Evolutionary conservation across 306 rosid species (phyloP), one percentile per base, ranked within the genome.

Genomic region (Dryas alaskensis): DNA sequence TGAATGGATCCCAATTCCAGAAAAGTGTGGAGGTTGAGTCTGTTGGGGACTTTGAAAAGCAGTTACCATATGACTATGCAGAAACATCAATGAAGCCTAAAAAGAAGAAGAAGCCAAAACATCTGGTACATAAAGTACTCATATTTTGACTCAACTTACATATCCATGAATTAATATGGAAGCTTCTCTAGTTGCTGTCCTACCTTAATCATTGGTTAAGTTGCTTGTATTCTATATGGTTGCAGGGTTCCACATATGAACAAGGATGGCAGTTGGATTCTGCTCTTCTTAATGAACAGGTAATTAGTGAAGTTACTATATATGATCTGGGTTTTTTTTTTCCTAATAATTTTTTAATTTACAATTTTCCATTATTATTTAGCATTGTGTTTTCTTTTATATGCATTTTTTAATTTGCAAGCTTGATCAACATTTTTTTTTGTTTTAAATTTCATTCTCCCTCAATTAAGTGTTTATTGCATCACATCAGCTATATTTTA

Each of bases 11-110:
- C 8, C 99, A 83, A 75, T 84, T 88, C 76, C 99, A 88, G 81
- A 95, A 80, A 81, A 89, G 93, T 82, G 60, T 92, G 87, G 98
- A 95, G 80, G 98, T 92, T 77, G 99, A 95, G 76, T 95, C 99
- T 27, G 85, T 46, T 80, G 92, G 96, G 70, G 91, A 89, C 65
- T 92, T 88, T 83, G 98, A 90, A 46, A 92, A 80, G 82, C 91
- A 85, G 70, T 40, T 92, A 69, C 84, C 90, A 16, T 89, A 88
- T 79, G 99, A 95, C 81, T 86, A 58, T 81, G 93, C 89, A 67
- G 99, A 95, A 85, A 95, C 98, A 69, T 90, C 99, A 39, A 82
- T 88, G 70, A 95, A 92, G 84, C 80, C 85, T 72, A 95, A 88
- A 86, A 95, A 95, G 90, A 94, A 93, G 81, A 88, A 83, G 90